Evolutionary conservation across 2,329 filamentous ascomycete genomes (phyloP), one percentile per base, ranked within the genome.

Genomic region (Clarireedia monteithiana): DNA sequence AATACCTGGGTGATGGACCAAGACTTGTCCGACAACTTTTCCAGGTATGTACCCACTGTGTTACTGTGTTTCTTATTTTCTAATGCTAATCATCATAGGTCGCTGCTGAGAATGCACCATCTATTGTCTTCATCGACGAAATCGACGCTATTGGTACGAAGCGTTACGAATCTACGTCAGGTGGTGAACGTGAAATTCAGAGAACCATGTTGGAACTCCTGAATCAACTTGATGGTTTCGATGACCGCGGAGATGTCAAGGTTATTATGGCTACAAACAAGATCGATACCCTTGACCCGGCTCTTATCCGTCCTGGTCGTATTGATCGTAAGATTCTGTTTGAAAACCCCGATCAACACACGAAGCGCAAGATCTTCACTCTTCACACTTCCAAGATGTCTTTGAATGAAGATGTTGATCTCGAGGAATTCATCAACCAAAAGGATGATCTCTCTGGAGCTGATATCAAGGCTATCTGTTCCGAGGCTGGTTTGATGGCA

Each of bases 201-300:
- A 86, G 94, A 72, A 99, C 94, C 49, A 99, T 99, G 94, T 77
- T 99, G 73, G 94, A 99, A 70, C 82, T 99, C 54, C 85, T 99
- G 44, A 99, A 99, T 74, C 94, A 99, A 76, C 85, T 99, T 7
- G 94, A 99, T 71, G 94, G 94, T 67, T 99, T 99, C 75, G 94
- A 99, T 70, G 95, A 99, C 73, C 89, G 94, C 59, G 95, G 94
- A 65, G 94, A 99, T 70, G 92, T 99, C 74, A 99, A 99, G 79
- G 94, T 99, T 60, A 92, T 99, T 72, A 97, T 99, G 91, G 95
- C 94, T 12, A 99, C 94, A 64, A 99, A 99, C 84, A 99, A 99
- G 83, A 99, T 99, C 64, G 95, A 99, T 65, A 95, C 90, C 4
- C 80, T 99, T 27, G 95, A 99, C 69, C 94, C 94, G 55, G 94